Conservation (phyloP, 169 alveolate genomes). For the Plasmodium malariae region DNA sequence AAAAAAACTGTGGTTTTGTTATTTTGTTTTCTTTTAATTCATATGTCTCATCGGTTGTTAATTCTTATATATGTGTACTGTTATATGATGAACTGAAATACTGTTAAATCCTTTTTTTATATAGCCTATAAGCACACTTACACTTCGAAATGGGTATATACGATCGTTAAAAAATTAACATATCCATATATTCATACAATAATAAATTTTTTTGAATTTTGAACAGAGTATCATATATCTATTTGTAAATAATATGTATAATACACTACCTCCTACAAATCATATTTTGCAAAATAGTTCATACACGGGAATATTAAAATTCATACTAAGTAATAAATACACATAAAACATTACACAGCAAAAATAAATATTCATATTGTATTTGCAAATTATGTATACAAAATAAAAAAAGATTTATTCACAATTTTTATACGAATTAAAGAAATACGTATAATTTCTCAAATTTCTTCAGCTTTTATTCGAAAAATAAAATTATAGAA, state of each 20-base stretch:
- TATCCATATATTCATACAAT: background rate
- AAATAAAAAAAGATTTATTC: no score
- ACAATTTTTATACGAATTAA: background rate
- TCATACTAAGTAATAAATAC: background rate
- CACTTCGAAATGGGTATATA: background rate
- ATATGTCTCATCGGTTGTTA: background rate
- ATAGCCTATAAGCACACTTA: conserved; percentile 8
- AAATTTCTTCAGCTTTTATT: background rate
- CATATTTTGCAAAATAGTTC: background rate
- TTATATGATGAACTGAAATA: background rate
- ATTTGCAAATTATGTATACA: background rate
- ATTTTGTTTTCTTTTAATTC: background rate
- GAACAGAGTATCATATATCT: background rate
- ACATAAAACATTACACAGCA: background rate
- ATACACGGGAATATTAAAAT: background rate
- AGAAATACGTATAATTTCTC: background rate
- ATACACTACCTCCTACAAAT: background rate
- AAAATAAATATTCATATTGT: background rate
- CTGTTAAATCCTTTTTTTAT: background rate
- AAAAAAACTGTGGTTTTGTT: background rate
- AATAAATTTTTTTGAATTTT: background rate
- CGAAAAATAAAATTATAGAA: background rate
- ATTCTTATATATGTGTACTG: conserved; percentile 1
- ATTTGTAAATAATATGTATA: no score
- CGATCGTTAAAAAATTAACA: no score